Evolutionary conservation across 306 rosid genomes (phyloP), one percentile per base, ranked within the genome.

Genomic region (Vigna radiata): DNA sequence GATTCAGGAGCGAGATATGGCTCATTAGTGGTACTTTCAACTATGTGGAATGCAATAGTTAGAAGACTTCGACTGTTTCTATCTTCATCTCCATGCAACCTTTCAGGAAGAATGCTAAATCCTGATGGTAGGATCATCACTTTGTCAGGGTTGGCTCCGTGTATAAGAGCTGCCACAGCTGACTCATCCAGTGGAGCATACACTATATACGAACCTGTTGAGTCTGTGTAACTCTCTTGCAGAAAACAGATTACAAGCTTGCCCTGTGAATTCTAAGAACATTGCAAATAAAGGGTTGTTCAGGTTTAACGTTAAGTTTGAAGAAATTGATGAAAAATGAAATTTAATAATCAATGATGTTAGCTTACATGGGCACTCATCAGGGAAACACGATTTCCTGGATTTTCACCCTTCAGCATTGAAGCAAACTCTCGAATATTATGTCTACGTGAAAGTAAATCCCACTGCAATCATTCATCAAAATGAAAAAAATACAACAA

Each of bases 141-240:
- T 0, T 5, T 15, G 10, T 89, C 89, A 11, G 89, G 85, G 60
- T 82, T 59, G 0, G 19, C 72, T 56, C 93, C 96, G 7, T 43
- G 71, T 31, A 83, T 64, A 11, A 92, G 67, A 49, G 14, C 44
- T 1, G 65, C 4, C 46, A 87, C 1, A 2, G 93, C 72, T 0
- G 0, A 1, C 3, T 14, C 47, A 7, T 86, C 90, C 3, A 89
- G n/a, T 0, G 98, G 91, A 1, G 93, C 87, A 71, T 80, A 88
- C 6, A 85, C 55, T 21, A 90, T 83, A 33, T 90, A 90, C 0
- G 88, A 85, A 11, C 77, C 84, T 5, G 81, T 55, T 15, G 76
- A 2, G 77, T 86, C 88, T 8, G 80, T 84, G 77, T 70, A 72
- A 64, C 92, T 87, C 80, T 85, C 86, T 79, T 92, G 97, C 15